These are phyloP conservation scores for Ormosia emarginata DNA, from an alignment of 306 rosid species.

Conservation along the genomic window DNA sequence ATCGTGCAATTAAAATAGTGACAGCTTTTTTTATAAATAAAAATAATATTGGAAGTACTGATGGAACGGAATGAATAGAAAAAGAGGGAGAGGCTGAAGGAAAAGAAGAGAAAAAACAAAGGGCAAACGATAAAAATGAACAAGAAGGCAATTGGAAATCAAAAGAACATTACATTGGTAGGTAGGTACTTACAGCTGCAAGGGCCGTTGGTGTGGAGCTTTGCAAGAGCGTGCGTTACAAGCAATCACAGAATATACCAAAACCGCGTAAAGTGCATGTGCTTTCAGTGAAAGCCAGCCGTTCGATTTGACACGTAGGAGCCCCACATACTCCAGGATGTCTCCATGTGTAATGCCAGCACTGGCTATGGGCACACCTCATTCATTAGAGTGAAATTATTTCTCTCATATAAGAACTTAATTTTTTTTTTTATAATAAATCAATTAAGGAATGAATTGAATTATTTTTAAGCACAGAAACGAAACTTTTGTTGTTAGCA, in stretches of 20 bases:
- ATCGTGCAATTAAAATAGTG: not conserved
- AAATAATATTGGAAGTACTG: not conserved
- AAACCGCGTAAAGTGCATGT: conserved; percentile 69
- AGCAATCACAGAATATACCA: conserved; percentile 50
- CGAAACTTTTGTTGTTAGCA: too few relatives aligned
- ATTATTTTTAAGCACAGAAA: too few relatives aligned
- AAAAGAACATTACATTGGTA: not conserved
- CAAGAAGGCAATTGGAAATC: not conserved
- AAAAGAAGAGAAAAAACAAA: not conserved
- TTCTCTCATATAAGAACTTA: too few relatives aligned
- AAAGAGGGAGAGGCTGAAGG: not conserved
- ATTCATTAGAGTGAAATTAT: too few relatives aligned
- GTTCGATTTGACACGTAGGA: not conserved
- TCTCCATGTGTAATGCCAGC: not conserved
- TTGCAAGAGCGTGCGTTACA: conserved; percentile 34
- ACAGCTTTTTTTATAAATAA: not conserved
- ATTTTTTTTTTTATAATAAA: too few relatives aligned
- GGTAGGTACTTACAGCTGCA: not conserved
- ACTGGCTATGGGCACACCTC: not conserved
- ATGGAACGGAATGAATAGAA: not conserved
- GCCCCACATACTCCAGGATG: not conserved
- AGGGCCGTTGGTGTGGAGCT: not conserved
- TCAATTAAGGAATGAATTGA: too few relatives aligned
- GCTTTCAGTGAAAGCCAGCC: conserved; percentile 35
- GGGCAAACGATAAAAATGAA: not conserved